Evolutionary conservation across 1,139 yeast species (phyloP).

Genomic region (Magnusiomyces paraingens): DNA sequence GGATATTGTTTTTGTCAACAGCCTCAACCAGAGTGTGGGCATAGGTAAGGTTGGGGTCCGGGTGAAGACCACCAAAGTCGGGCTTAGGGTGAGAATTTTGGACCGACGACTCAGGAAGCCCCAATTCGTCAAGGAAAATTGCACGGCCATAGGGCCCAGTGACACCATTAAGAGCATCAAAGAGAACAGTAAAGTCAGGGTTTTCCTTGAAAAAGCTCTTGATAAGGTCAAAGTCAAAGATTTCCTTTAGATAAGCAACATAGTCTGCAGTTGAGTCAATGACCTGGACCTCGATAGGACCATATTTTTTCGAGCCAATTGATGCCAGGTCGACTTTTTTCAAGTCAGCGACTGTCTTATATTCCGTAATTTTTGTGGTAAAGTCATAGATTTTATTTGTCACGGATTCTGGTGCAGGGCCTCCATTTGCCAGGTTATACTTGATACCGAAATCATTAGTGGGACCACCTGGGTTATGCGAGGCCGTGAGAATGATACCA

Average conservation of each 20-base stretch:
- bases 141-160: constrained; percentile 95
- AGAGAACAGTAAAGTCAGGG: constrained; percentile 62
- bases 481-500: constrained; percentile 92
- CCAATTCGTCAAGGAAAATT: constrained; percentile 78
- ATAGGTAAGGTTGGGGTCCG: constrained; percentile 95
- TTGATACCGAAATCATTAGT: constrained; percentile 88
- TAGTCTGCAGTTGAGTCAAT: constrained; percentile 79
- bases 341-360: constrained; percentile 50
- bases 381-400: constrained; percentile 79
- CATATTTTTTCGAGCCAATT: constrained; percentile 45
- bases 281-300: constrained; percentile 61
- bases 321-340: constrained; percentile 55
- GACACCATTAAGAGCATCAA: constrained; percentile 91
- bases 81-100: constrained; percentile 77
- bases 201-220: constrained; percentile 55
- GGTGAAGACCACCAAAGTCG: constrained; percentile 96
- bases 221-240: constrained; percentile 84
- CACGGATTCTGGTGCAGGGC: constrained; percentile 97
- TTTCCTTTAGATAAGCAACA: constrained; percentile 68
- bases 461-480: constrained; percentile 99
- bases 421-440: constrained; percentile 92
- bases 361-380: constrained; percentile 52
- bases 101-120: constrained; percentile 59
- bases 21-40: constrained; percentile 80
- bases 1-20: constrained; percentile 73